phyloP scores from a whole-genome alignment of 2,329 filamentous ascomycete genomes.

The Hymenoscyphus fructigenus region DNA sequence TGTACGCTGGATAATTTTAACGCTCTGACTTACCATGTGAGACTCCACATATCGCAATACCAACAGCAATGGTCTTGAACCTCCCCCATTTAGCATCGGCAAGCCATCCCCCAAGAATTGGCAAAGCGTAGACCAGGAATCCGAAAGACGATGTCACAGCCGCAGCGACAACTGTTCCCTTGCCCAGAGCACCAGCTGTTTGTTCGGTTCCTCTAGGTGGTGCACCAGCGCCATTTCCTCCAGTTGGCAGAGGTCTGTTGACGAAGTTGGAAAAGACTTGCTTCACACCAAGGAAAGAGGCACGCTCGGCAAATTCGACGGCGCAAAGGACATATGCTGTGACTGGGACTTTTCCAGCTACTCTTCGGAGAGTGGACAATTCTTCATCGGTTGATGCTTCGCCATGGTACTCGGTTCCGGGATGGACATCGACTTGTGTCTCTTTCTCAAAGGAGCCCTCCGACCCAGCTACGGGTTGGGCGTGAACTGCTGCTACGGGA shows the following conservation, averaged over 20 bases:
- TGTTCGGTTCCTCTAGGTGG: constrained; percentile 38
- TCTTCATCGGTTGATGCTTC: constrained; percentile 55
- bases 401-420: background rate
- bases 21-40: constrained; percentile 45
- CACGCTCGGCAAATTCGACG: constrained; percentile 73
- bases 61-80: constrained; percentile 57
- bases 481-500: background rate
- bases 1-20: no score
- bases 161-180: constrained; percentile 54
- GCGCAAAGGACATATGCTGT: constrained; percentile 56
- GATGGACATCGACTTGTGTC: constrained; percentile 14
- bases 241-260: constrained; percentile 56
- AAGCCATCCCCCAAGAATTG: constrained; percentile 51
- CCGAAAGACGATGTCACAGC: constrained; percentile 52
- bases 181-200: constrained; percentile 55
- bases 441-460: constrained; percentile 23
- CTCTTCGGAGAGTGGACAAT: constrained; percentile 57
- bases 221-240: constrained; percentile 40
- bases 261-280: constrained; percentile 60
- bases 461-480: background rate
- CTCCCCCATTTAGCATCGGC: constrained; percentile 66
- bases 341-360: constrained; percentile 49
- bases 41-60: constrained; percentile 53
- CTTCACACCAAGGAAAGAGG: constrained; percentile 73
- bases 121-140: constrained; percentile 51